Evolutionary conservation across 2,329 filamentous ascomycete genomes (phyloP).

Genomic region (Aspergillus jensenii): DNA sequence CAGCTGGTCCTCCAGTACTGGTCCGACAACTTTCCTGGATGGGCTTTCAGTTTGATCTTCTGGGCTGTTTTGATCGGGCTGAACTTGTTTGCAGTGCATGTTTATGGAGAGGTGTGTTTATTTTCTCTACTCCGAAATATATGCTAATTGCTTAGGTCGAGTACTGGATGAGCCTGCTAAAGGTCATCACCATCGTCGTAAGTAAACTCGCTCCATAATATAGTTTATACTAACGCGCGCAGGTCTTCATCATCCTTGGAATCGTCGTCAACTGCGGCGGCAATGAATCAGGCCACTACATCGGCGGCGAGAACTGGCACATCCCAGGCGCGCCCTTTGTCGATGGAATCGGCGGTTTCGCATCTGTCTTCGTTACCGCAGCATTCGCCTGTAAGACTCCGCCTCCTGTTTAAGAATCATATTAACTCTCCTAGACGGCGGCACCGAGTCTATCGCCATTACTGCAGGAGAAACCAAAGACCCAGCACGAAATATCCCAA

Average conservation of each 20-base stretch:
- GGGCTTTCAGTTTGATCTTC: constrained; percentile 63
- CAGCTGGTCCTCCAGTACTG: constrained; percentile 62
- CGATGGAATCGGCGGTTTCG: constrained; percentile 64
- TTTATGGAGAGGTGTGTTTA: constrained; percentile 53
- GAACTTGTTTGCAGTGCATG: constrained; percentile 54
- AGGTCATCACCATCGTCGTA: constrained; percentile 44
- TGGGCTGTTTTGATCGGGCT: constrained; percentile 55
- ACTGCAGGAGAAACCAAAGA: constrained; percentile 67
- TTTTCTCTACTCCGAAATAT: neutral
- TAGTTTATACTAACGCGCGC: neutral
- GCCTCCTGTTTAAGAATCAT: neutral
- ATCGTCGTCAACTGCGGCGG: constrained; percentile 62
- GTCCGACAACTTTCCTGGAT: constrained; percentile 62
- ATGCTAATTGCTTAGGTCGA: constrained; percentile 18
- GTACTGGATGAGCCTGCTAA: constrained; percentile 44
- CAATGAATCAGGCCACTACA: constrained; percentile 55
- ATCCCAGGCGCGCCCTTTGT: constrained; percentile 64
- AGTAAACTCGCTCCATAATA: constrained; percentile 12
- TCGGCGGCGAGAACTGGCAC: constrained; percentile 60
- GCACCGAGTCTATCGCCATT: constrained; percentile 65
- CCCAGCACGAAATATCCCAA: constrained; percentile 60
- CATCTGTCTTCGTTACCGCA: constrained; percentile 63
- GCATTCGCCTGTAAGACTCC: constrained; percentile 55
- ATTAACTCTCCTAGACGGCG: constrained; percentile 42
- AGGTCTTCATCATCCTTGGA: constrained; percentile 64